Evolutionary conservation across 1,284 basidiomycete genomes (phyloP), one percentile per base, ranked within the genome.

Genomic region (Cutaneotrichosporon arboriforme): DNA sequence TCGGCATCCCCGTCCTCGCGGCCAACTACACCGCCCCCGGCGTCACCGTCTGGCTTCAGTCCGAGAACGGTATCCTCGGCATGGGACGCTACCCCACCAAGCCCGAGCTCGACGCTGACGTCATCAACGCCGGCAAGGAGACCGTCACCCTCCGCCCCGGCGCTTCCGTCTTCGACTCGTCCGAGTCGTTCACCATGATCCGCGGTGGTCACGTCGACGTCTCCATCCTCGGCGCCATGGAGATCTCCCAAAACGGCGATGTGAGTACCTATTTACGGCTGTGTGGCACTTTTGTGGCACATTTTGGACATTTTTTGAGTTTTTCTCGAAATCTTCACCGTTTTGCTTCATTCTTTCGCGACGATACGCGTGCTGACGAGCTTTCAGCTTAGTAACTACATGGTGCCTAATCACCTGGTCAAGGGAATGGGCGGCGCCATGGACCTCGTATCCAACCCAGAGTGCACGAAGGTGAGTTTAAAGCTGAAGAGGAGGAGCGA

Each of bases 51-150:
- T 92, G 89, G 87, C 72, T 93, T 65, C 92, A 97, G 74, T 90
- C 88, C 66, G 91, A 97, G 80, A 97, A 97, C 66, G 91, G 91
- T 54, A 87, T 96, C 58, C 79, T 97, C 59, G 91, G 90, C 44
- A 91, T 96, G 89, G 92, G 92, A 2, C 90, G 91, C 39, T 94
- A 92, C 73, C 92, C 92, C 15, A 88, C 87, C 10, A 79, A 84
- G 74, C 82, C 87, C 36, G 80, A 93, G 70, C 81, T 94, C n/a
- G 91, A 96, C 72, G 83, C 88, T 87, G 90, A 94, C 68, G 81
- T 93, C 60, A 89, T 94, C 68, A 94, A 94, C 68, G 94, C 93
- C 43, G 93, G 93, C 37, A 97, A 97, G 74, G 92, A 97, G 76
- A 96, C 93, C 5, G 84, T 90, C 52, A 94, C 91, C 4, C 80